Evolutionary conservation across 2,329 filamentous ascomycete genomes (phyloP), one percentile per base, ranked within the genome.

Genomic region (Calycina herbarum): DNA sequence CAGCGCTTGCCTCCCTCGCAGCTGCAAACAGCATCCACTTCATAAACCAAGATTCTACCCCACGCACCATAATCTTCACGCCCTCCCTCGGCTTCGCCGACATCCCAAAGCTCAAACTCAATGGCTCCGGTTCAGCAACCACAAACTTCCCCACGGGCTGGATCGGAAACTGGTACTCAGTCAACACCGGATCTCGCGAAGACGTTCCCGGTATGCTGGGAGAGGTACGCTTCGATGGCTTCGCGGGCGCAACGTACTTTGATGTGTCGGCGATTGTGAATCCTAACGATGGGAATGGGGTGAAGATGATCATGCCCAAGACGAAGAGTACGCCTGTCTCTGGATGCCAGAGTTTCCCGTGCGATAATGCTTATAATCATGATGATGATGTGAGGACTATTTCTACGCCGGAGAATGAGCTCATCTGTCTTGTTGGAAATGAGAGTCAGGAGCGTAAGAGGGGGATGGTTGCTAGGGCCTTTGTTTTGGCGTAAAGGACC

Each of bases 211-310:
- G 84, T 70, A 86, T 85, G 64, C 77, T 85, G 1, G 83, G 82
- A 24, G 82, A 85, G 73, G 80, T 85, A 7, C 79, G 80, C 3
- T 85, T 84, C 69, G 77, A 81, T 62, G 82, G 81, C 73, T 84
- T 76, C 76, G 72, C 75, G 62, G 83, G 78, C 69, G 67, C 78
- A 66, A 85, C 81, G 65, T 87, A 81, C 80, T 87, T 84, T 65
- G 85, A 87, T 68, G 83, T 87, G 68, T 86, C 83, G 11, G 84
- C 84, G 74, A 86, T 87, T 69, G 82, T 86, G 71, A 77, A 83
- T 75, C 76, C 82, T 61, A 73, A 73, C 48, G 85, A 86, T 75
- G 71, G 77, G 69, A 65, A 81, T 68, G 83, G 83, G 71, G 79
- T 87, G 72, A 85, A 86, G 80, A 76, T 82, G 77, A 80, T 86